Evolutionary conservation across 1,139 yeast species (phyloP).

Genomic region (Wickerhamomyces sp.): DNA sequence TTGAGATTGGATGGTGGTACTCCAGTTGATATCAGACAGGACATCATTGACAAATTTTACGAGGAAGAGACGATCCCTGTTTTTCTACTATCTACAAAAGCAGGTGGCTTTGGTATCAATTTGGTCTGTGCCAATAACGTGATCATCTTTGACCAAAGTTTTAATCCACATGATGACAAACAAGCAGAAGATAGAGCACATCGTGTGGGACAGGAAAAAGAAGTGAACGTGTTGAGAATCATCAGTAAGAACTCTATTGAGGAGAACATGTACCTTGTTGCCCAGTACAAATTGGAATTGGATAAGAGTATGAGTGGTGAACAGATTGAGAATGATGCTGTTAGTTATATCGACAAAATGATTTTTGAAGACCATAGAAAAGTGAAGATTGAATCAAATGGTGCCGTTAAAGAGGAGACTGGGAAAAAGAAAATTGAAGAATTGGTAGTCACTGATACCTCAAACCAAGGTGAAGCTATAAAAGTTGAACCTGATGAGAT

Average conservation of each 20-base stretch:
- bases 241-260: slow-evolving; percentile 77
- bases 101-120: slow-evolving; percentile 95
- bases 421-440: too few species aligned
- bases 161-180: slow-evolving; percentile 96
- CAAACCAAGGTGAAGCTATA: too few species aligned
- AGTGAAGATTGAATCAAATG: slow-evolving; percentile 2
- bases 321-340: slow-evolving; percentile 21
- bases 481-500: too few species aligned
- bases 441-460: too few species aligned
- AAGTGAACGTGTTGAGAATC: slow-evolving; percentile 75
- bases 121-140: slow-evolving; percentile 94
- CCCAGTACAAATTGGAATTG: slow-evolving; percentile 84
- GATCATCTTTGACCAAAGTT: slow-evolving; percentile 85
- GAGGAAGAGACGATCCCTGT: slow-evolving; percentile 81
- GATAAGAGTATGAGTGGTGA: slow-evolving; percentile 39
- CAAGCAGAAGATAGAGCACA: slow-evolving; percentile 99
- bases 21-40: slow-evolving; percentile 88
- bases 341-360: slow-evolving; percentile 19
- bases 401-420: slow-evolving; percentile 2
- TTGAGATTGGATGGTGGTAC: slow-evolving; percentile 91
- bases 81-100: slow-evolving; percentile 85
- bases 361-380: slow-evolving; percentile 15
- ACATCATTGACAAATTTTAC: slow-evolving; percentile 81
- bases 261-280: slow-evolving; percentile 80
- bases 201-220: slow-evolving; percentile 91